Percentiles rank a stretch among this genome's conserved stretches.
These are phyloP conservation scores for Hyaloperonospora brassicae DNA, from an alignment of 352 stramenopile genomes.

Conservation along the genomic window DNA sequence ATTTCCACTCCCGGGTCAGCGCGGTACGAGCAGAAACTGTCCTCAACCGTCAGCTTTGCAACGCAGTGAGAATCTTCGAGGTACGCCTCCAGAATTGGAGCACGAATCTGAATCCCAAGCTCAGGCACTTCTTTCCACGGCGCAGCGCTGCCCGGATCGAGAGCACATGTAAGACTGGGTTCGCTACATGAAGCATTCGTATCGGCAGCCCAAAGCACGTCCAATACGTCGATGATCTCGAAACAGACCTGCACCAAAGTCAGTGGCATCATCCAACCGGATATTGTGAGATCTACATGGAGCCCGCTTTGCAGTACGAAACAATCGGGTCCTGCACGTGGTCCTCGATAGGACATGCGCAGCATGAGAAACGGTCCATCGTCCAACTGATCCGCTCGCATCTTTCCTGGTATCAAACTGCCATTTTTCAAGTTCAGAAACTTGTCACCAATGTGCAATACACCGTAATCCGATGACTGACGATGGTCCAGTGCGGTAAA, in stretches of 20 bases:
- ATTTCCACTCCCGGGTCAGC: constrained; percentile 57
- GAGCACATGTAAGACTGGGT: constrained; percentile 11
- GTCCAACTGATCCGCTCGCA: constrained; percentile 56
- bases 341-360: constrained; percentile 58
- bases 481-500: constrained; percentile 63
- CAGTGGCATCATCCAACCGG: constrained; percentile 72
- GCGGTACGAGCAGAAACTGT: constrained; percentile 59
- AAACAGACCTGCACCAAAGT: constrained; percentile 63
- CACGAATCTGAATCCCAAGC: constrained; percentile 62
- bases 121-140: constrained; percentile 61
- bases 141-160: constrained; percentile 7
- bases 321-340: constrained; percentile 25
- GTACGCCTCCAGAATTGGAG: constrained; percentile 78
- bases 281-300: constrained; percentile 57
- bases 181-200: constrained; percentile 10
- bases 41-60: constrained; percentile 77
- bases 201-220: constrained; percentile 51
- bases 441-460: constrained; percentile 77
- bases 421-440: constrained; percentile 80
- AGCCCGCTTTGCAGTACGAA: constrained; percentile 60
- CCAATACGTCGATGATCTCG: constrained; percentile 62
- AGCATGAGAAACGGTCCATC: constrained; percentile 49
- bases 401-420: constrained; percentile 52
- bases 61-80: constrained; percentile 84
- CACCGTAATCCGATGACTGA: constrained; percentile 55